Evolutionary conservation across 495 filamentous ascomycete species (phyloP).

Genomic region (Barbatosphaeria neglecta): DNA sequence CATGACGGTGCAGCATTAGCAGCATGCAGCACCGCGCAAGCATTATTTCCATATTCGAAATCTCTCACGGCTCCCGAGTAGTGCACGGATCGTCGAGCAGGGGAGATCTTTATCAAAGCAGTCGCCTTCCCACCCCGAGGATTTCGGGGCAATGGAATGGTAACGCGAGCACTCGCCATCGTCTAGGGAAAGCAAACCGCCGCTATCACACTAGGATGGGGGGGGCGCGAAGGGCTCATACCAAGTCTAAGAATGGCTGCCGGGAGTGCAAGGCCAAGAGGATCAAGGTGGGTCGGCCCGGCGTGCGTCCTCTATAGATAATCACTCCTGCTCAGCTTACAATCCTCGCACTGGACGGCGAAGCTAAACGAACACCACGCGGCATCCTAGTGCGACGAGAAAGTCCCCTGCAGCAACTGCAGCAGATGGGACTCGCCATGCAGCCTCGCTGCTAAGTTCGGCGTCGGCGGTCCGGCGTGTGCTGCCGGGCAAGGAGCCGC

Average conservation of each 20-base stretch:
- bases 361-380: not conserved
- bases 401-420: not conserved
- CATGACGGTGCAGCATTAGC: too few relatives aligned
- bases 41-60: too few relatives aligned
- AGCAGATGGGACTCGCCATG: not conserved
- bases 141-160: too few relatives aligned
- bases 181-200: not conserved
- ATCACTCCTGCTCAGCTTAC: too few relatives aligned
- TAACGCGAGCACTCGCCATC: too few relatives aligned
- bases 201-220: too few relatives aligned
- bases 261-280: not conserved
- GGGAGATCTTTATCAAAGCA: too few relatives aligned
- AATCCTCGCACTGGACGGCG: not conserved
- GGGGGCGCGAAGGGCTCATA: not conserved
- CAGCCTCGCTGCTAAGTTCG: not conserved
- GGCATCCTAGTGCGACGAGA: not conserved
- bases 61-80: too few relatives aligned
- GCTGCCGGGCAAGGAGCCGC: not conserved
- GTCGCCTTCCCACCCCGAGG: too few relatives aligned
- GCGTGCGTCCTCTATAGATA: too few relatives aligned
- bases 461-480: not conserved
- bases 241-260: constrained; percentile 1
- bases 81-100: too few relatives aligned
- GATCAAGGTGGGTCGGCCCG: constrained; percentile 1
- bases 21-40: too few relatives aligned